Evolutionary conservation across 2,329 filamentous ascomycete genomes (phyloP).

Genomic region (Nothomitra cinnamomea): DNA sequence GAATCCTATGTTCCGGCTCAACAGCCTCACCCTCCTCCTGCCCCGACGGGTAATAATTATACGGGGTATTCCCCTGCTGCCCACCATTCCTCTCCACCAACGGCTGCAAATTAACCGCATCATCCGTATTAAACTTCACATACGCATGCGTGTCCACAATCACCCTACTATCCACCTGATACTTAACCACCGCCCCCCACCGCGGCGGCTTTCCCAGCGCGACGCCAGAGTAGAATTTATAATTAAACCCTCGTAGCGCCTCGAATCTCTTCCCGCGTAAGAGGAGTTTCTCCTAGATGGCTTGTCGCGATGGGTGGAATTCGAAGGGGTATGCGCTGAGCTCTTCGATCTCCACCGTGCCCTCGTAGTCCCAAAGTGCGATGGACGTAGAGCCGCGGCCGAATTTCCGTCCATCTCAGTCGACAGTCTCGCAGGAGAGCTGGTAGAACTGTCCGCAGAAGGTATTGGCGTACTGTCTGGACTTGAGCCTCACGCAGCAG

Average conservation of each 20-base stretch:
- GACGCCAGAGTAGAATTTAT: slow-evolving; percentile 16
- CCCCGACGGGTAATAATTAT: too few species aligned
- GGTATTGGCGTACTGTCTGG: slow-evolving; percentile 17
- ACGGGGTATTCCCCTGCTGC: too few species aligned
- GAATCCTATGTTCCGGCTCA: too few species aligned
- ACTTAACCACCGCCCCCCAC: too few species aligned
- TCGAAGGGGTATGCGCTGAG: slow-evolving; percentile 28
- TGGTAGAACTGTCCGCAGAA: slow-evolving; percentile 21
- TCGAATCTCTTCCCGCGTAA: slow-evolving; percentile 30
- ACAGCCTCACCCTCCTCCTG: too few species aligned
- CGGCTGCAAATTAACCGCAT: too few species aligned
- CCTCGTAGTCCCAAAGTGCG: slow-evolving; percentile 19
- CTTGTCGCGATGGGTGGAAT: slow-evolving; percentile 24
- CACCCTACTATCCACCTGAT: too few species aligned
- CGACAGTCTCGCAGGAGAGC: slow-evolving; percentile 18
- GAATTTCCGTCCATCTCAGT: slow-evolving; percentile 22
- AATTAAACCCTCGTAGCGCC: slow-evolving; percentile 29
- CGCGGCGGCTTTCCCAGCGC: too few species aligned
- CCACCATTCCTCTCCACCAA: too few species aligned
- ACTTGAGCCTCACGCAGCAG: slow-evolving; percentile 18
- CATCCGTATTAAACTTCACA: too few species aligned
- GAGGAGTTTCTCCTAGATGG: slow-evolving; percentile 23
- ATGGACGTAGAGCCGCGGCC: slow-evolving; percentile 18
- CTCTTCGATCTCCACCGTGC: slow-evolving; percentile 25
- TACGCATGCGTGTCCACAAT: too few species aligned